Base-by-base conservation (phyloP, 352 stramenopile species). In the Phytopythium kandeliae region DNA sequence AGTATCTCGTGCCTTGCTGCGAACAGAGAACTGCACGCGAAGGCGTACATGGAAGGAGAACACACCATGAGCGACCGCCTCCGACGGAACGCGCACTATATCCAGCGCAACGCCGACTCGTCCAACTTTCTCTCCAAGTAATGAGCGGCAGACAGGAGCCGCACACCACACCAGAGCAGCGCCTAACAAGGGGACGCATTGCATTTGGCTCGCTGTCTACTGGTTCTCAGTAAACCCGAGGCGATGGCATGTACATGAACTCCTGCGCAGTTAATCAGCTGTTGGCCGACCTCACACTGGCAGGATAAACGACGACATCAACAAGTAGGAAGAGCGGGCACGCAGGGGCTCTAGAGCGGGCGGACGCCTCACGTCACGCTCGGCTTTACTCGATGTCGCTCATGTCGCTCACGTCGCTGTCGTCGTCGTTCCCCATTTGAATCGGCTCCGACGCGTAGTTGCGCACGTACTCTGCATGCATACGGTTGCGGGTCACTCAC, bases 341-440 rank as follows among this genome's bases (percentile, higher is more conserved):
- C 22, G 40, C 22, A 46, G 40, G 37, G 40, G 40, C 40, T 46
- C 40, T 46, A 46, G 40, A 11, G 24, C 40, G 22, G 40, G 28
- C 12, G 9, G 44, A 3, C 10, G 38, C 4, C 12, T 34, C 42
- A 21, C 38, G 8, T 34, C 33, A 15, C 5, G 25, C 30, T 34
- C 44, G 41, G 21, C 40, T 51, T 53, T 61, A 77, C 67, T 77
- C 67, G 48, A 77, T 80, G 58, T 93, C 82, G 54, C 82, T 93
- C 78, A 91, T 91, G 63, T 93, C 82, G 44, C 78, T 90, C 51
- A 91, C 70, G 52, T 93, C 82, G 51, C 78, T 90, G 57, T 90
- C 77, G 22, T 90, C 78, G 44, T 88, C 74, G 42, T 73, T 57
- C 24, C 75, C 76, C 76, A 91, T 89, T 22, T 85, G 71, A 60